These are phyloP conservation scores for Solanum megistacrolobum DNA, from an alignment of 257 asterid species.

Conservation along the genomic window DNA sequence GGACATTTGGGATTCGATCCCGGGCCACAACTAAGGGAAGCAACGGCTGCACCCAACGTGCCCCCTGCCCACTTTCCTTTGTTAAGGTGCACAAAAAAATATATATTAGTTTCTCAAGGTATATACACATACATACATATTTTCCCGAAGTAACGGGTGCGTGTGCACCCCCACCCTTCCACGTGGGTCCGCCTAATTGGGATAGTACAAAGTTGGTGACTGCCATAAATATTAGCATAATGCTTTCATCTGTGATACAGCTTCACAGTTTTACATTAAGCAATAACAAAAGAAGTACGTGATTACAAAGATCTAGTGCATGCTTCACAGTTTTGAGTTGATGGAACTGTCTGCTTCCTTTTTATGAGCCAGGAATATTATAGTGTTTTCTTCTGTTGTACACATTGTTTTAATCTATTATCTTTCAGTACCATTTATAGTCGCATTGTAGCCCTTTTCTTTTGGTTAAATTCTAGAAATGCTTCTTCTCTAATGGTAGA, in stretches of 20 bases:
- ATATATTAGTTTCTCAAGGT: neutral
- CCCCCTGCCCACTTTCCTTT: neutral
- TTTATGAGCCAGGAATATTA: neutral
- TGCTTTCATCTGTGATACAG: neutral
- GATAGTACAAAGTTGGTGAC: neutral
- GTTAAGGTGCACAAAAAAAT: neutral
- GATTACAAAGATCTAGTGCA: neutral
- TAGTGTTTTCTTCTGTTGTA: neutral
- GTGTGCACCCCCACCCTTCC: neutral
- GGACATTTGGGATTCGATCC: neutral
- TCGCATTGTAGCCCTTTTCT: neutral
- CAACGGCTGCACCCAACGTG: neutral
- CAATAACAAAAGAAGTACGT: neutral
- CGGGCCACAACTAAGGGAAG: neutral
- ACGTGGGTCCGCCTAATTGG: neutral
- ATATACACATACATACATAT: neutral
- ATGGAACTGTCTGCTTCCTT: neutral
- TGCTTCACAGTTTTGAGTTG: neutral
- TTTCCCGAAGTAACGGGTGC: neutral
- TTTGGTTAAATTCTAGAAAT: neutral
- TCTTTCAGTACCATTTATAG: neutral
- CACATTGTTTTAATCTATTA: neutral
- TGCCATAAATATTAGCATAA: neutral
- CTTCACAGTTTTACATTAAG: neutral
- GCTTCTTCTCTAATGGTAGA: neutral